A percentile compares a stretch with the other conserved stretches of the same genome.
These are phyloP conservation scores for Geoglossum cookeanum DNA, from an alignment of 2,329 filamentous ascomycete genomes.

Conservation along the genomic window DNA sequence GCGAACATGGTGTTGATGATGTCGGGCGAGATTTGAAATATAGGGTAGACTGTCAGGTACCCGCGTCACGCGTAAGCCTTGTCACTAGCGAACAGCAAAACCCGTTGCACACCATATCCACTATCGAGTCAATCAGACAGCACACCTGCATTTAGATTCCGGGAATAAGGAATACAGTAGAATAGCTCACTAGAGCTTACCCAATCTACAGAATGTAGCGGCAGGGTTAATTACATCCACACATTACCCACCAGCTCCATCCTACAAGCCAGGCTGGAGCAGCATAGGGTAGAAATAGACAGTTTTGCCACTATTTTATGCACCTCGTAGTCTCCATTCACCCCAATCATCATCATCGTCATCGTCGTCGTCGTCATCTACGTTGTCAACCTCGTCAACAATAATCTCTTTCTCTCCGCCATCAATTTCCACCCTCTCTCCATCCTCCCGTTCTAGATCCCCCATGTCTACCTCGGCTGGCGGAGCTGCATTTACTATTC, in stretches of 20 bases:
- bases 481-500: constrained; percentile 10
- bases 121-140: too few relatives aligned
- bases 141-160: too few relatives aligned
- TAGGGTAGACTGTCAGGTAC: background rate
- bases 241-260: too few relatives aligned
- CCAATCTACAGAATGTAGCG: too few relatives aligned
- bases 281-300: too few relatives aligned
- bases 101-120: too few relatives aligned
- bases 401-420: constrained; percentile 18
- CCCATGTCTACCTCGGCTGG: constrained; percentile 13
- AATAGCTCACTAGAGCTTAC: too few relatives aligned
- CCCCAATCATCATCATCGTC: constrained; percentile 36
- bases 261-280: too few relatives aligned
- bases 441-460: constrained; percentile 14
- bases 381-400: constrained; percentile 25
- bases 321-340: constrained; percentile 22
- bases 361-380: constrained; percentile 26
- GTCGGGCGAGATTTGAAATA: background rate
- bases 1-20: background rate
- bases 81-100: background rate
- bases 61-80: background rate
- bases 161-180: too few relatives aligned
- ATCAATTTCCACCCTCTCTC: constrained; percentile 14
- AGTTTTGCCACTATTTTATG: background rate
- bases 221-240: too few relatives aligned